A percentile compares a stretch with the other conserved stretches of the same genome.
Conservation (phyloP, 495 filamentous ascomycete genomes). For the Neurospora sp. region DNA sequence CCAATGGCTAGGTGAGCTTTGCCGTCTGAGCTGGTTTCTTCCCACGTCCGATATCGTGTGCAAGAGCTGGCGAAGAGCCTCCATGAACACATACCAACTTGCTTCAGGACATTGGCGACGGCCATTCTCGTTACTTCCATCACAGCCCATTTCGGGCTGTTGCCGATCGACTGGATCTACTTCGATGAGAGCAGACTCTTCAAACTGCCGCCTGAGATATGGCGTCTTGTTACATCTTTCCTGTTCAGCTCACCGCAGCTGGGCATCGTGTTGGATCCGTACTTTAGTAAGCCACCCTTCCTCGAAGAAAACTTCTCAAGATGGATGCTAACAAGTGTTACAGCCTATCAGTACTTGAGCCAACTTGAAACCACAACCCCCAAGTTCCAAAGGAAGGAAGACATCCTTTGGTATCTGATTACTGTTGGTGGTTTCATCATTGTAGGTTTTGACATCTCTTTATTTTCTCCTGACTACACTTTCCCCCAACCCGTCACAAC, state of each 20-base stretch:
- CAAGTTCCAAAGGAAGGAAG: conserved; percentile 34
- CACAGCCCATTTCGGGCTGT: conserved; percentile 48
- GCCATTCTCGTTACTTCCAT: conserved; percentile 54
- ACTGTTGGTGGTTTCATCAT: conserved; percentile 32
- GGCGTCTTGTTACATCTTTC: conserved; percentile 56
- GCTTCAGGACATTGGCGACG: conserved; percentile 57
- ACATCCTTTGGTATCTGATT: conserved; percentile 40
- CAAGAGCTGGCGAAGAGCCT: background rate
- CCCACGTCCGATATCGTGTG: background rate
- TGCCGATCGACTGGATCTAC: conserved; percentile 43
- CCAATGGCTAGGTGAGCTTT: conserved; percentile 55
- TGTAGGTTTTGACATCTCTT: conserved; percentile 27
- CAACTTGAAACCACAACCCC: conserved; percentile 32
- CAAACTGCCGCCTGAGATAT: conserved; percentile 49
- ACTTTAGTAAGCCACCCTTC: conserved; percentile 50
- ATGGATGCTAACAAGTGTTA: background rate
- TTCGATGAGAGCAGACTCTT: conserved; percentile 49
- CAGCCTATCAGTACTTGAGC: conserved; percentile 33
- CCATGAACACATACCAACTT: conserved; percentile 1
- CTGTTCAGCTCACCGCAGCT: conserved; percentile 55
- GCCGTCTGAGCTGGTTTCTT: background rate
- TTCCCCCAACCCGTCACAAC: background rate
- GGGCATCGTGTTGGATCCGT: conserved; percentile 69
- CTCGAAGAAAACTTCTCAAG: background rate
- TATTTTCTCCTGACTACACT: background rate